A percentile compares a stretch with the other conserved stretches of the same genome.
Conservation (phyloP, 441 rosid species). For the Capsella rubella region DNA sequence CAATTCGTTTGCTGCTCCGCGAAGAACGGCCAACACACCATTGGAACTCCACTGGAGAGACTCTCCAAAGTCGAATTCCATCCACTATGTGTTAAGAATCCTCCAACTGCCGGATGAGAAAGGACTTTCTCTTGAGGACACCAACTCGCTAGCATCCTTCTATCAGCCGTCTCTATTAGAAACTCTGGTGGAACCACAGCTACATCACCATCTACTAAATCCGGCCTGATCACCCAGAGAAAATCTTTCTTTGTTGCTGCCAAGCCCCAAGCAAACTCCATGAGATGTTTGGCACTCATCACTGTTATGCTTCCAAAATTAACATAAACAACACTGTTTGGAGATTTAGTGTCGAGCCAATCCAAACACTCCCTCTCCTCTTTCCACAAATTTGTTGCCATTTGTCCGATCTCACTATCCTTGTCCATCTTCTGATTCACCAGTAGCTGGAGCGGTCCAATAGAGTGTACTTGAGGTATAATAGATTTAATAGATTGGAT, state of each 20-base stretch:
- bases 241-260: constrained; percentile 39
- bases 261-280: constrained; percentile 55
- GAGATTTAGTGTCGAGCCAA: constrained; percentile 48
- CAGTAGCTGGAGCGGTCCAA: constrained; percentile 43
- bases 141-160: constrained; percentile 48
- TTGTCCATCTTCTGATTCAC: constrained; percentile 20
- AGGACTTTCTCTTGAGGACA: constrained; percentile 53
- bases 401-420: constrained; percentile 3
- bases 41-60: constrained; percentile 41
- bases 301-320: constrained; percentile 52
- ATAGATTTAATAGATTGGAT: constrained; percentile 15
- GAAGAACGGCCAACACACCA: constrained; percentile 57
- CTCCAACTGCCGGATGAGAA: constrained; percentile 46
- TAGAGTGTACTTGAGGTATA: constrained; percentile 31
- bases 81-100: constrained; percentile 53
- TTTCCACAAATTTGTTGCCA: constrained; percentile 46
- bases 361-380: constrained; percentile 45
- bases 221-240: constrained; percentile 52
- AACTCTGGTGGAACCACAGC: constrained; percentile 44
- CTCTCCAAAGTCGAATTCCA: constrained; percentile 58
- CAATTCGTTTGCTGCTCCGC: constrained; percentile 51
- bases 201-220: constrained; percentile 39
- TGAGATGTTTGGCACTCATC: constrained; percentile 40
- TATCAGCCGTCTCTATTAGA: constrained; percentile 30
- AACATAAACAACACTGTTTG: neutral